Base-by-base conservation (phyloP, 2,329 filamentous ascomycete genomes). In the Colletotrichum sp. region DNA sequence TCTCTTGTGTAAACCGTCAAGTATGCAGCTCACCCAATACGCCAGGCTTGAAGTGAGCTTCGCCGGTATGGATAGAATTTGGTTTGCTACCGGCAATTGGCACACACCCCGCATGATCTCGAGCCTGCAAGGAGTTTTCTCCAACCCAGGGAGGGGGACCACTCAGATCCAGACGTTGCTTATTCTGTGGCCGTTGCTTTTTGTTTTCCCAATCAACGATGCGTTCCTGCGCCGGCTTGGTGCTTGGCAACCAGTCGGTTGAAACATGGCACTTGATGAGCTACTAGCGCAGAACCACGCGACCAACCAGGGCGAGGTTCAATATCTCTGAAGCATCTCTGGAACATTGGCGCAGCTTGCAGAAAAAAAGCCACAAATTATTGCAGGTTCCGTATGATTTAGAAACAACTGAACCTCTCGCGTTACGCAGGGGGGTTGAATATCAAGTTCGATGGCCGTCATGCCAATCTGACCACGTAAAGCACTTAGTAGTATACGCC, bases 251-350 rank as follows among this genome's bases (percentile, higher is more conserved):
- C 44, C 44, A 22, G n/a, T 13, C 44, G n/a, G 22, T 74, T 62
- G 68, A 75, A 67, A 71, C 72, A 67, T 71, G 60, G 16, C 63
- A 67, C 55, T 68, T 8, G 71, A 64, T 32, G 24, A n/a, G 28
- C 64, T 62, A 26, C 48, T 71, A 74, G 74, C 65, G 36, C 39
- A 36, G 6, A 44, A 32, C 22, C 44, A 30, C 48, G 18, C 57
- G 30, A 30, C 59, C 64, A 60, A 73, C 64, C 48, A 68, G 34
- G 10, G 7, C 22, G 30, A 15, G 30, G 24, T 59, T 16, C 52
- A 68, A 72, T 73, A 48, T 64, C 32, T 36, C 16, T 75, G 68
- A 75, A 67, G 68, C 72, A 63, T 44, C 16, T 24, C 36, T 75
- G 72, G 62, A 71, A 75, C 72, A 39, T 24, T 39, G 44, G 44